Percentiles rank a stretch among this genome's conserved stretches.
These are phyloP conservation scores for Cordyceps cicadae DNA, from an alignment of 2,329 filamentous ascomycete species.

Conservation along the genomic window DNA sequence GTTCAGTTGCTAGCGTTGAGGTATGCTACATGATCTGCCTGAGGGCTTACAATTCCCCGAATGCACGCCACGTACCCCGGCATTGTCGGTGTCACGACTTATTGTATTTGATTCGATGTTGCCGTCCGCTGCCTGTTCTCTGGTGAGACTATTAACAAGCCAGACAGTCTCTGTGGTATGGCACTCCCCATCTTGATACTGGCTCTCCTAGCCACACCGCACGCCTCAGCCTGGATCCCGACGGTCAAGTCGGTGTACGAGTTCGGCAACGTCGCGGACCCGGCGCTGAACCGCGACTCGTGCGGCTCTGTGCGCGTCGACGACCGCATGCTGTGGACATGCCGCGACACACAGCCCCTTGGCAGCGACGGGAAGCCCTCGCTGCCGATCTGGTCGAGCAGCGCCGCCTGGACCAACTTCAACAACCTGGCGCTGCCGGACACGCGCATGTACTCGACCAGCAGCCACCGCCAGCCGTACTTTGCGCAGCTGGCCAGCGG, in stretches of 20 bases:
- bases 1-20: neutral
- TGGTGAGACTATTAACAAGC: neutral
- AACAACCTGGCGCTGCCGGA: slow-evolving; percentile 6
- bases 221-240: slow-evolving; percentile 8
- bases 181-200: neutral
- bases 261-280: slow-evolving; percentile 3
- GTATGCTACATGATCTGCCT: neutral
- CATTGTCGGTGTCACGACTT: no score
- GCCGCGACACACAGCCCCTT: slow-evolving; percentile 7
- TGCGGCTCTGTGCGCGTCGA: slow-evolving; percentile 8
- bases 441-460: slow-evolving; percentile 7
- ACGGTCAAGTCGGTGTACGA: slow-evolving; percentile 5
- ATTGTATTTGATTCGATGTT: no score
- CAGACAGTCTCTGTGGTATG: neutral
- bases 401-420: slow-evolving; percentile 8
- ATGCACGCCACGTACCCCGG: no score
- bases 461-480: slow-evolving; percentile 3
- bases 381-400: slow-evolving; percentile 7
- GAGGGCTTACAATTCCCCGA: neutral
- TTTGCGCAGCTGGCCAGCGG: slow-evolving; percentile 1
- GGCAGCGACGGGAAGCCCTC: neutral
- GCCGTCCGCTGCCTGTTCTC: neutral
- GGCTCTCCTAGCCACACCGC: neutral
- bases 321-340: slow-evolving; percentile 9
- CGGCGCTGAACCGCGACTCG: slow-evolving; percentile 7